Base-by-base conservation (phyloP, 768 basidiomycete genomes). In the Multifurca ochricompacta region DNA sequence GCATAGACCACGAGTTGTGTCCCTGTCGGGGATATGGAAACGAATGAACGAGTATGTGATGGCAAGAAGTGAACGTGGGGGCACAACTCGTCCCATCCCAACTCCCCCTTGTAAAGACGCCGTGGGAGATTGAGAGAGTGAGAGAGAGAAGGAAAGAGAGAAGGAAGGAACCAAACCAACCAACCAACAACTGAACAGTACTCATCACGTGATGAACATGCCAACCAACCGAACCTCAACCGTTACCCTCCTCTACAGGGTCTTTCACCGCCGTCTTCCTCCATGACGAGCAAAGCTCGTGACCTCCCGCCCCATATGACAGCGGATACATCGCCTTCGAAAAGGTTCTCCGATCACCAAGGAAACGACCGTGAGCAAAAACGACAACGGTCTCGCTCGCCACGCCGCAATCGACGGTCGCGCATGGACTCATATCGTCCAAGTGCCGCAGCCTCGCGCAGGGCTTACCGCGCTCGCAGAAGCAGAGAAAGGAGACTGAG, bases 361-460 rank as follows among this genome's bases (percentile, higher is more conserved):
- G 21, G 13, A 39, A 36, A 27, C 13, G 56, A 57, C 14, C 56
- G 56, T 23, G 56, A 52, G 32, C 45, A 39, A 9, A 52, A 47
- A 19, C 56, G 45, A 14, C 50, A 57, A 2, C 50, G 56, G 3
- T 57, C 56, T 35, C 56, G 44, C 6, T 57, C 56, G 2, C 56
- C 56, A 10, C 45, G 56, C 11, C 56, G 56, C n/a, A 56, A 40
- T 34, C 56, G 56, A 21, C 56, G 56, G 8, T 47, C 56, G 3
- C 56, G 56, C 34, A 57, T 57, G 56, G 56, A 57, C 34, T 57
- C 56, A 21, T 57, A 57, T 52, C 56, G 56, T 16, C 56, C 56
- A 1, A 57, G 25, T 41, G 39, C 56, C 18, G 56, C 56, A 3
- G 56, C 50, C 39, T 57, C 56, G 4, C 50, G 45, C 27, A 36